phyloP scores from a whole-genome alignment of 768 basidiomycete genomes.

The Tulasnella sp. region DNA sequence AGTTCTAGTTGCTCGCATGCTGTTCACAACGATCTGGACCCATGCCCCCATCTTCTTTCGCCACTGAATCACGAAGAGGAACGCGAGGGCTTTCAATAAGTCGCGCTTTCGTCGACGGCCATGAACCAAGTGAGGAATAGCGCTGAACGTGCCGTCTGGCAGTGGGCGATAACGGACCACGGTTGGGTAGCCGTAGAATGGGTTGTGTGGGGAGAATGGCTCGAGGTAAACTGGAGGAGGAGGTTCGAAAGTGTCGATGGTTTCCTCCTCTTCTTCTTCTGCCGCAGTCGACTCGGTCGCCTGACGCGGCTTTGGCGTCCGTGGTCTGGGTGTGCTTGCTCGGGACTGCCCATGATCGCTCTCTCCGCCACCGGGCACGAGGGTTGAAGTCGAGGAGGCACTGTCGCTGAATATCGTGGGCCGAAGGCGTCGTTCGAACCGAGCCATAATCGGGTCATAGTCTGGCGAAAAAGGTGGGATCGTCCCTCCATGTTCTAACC shows the following conservation, averaged over 20 bases:
- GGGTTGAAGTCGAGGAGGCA: conserved; percentile 1
- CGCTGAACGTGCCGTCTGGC: not conserved
- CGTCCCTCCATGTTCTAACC: conserved; percentile 12
- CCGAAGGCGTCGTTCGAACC: not conserved
- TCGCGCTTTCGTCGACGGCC: conserved; percentile 23
- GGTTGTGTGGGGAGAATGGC: conserved; percentile 11
- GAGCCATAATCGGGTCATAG: conserved; percentile 2
- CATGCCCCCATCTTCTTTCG: not conserved
- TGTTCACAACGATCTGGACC: not conserved
- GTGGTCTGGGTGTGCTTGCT: not conserved
- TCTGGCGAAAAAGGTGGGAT: not conserved
- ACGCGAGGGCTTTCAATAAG: conserved; percentile 13
- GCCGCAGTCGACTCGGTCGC: not conserved
- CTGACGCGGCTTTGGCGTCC: not conserved
- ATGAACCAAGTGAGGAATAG: not conserved
- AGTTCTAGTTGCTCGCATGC: not conserved
- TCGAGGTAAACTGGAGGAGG: conserved; percentile 1
- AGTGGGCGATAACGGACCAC: conserved; percentile 1
- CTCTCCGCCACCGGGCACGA: not conserved
- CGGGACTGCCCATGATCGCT: not conserved
- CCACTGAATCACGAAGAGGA: conserved; percentile 12
- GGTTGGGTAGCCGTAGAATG: conserved; percentile 23
- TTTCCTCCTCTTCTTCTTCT: not conserved
- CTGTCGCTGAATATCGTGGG: not conserved
- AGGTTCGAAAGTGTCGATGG: not conserved